Conservation (phyloP, 192 early-diverging fungal species). For the Diversispora epigaea region DNA sequence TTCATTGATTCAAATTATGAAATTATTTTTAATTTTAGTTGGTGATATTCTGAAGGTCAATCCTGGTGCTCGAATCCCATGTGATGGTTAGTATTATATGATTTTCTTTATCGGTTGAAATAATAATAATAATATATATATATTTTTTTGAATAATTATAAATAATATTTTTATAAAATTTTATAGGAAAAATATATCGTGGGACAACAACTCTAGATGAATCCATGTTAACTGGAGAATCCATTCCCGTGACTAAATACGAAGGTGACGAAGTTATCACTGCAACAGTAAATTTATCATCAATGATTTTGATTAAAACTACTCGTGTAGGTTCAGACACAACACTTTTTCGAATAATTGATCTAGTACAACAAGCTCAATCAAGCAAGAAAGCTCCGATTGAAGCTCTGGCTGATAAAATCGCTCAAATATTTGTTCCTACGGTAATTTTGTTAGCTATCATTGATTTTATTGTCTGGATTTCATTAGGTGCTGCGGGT, state of each 20-base stretch:
- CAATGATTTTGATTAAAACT: conserved; percentile 62
- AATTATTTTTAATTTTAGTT: conserved; percentile 50
- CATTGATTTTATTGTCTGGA: conserved; percentile 59
- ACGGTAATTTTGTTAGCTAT: conserved; percentile 58
- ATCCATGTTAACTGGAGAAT: conserved; percentile 82
- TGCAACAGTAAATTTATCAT: conserved; percentile 66
- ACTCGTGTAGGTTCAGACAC: conserved; percentile 62
- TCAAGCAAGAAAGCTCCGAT: conserved; percentile 62
- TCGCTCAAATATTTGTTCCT: conserved; percentile 64
- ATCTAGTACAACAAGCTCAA: conserved; percentile 67
- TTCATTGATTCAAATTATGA: conserved; percentile 1
- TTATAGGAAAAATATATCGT: conserved; percentile 38
- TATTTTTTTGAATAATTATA: neutral
- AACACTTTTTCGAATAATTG: conserved; percentile 61
- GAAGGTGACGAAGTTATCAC: conserved; percentile 49
- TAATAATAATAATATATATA: too few relatives aligned
- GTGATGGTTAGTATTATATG: conserved; percentile 57
- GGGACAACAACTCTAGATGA: conserved; percentile 71
- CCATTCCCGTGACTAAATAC: conserved; percentile 61
- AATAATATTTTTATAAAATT: conserved; percentile 8
- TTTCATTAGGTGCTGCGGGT: conserved; percentile 37
- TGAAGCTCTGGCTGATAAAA: conserved; percentile 62
- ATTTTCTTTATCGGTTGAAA: too few relatives aligned
- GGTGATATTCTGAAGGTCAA: conserved; percentile 75
- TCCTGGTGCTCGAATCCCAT: conserved; percentile 68